phyloP scores from a whole-genome alignment of 2,329 filamentous ascomycete species.

The Nemania serpens region DNA sequence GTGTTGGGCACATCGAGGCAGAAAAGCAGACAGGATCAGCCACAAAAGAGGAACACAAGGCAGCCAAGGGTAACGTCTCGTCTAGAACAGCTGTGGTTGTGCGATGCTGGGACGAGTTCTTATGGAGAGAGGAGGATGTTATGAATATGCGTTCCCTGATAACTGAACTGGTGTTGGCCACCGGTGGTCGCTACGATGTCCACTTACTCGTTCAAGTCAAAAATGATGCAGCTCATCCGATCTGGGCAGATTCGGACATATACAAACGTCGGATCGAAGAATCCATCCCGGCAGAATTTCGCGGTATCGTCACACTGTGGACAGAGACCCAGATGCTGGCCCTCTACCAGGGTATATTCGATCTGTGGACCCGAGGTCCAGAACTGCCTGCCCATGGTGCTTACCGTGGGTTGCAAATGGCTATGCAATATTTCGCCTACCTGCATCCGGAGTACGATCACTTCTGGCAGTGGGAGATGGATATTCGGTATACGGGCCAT shows the following conservation, averaged over 20 bases:
- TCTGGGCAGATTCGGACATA: conserved; percentile 75
- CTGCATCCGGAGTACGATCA: conserved; percentile 87
- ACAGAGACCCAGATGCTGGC: conserved; percentile 91
- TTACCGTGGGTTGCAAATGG: conserved; percentile 92
- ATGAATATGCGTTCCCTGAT: conserved; percentile 84
- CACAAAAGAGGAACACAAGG: conserved; percentile 19
- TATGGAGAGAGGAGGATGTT: conserved; percentile 79
- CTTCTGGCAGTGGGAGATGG: conserved; percentile 97
- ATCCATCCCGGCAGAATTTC: conserved; percentile 81
- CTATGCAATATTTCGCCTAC: conserved; percentile 90
- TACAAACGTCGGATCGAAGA: conserved; percentile 71
- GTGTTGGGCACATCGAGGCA: background rate
- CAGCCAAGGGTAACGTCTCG: conserved; percentile 36
- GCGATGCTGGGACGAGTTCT: conserved; percentile 79
- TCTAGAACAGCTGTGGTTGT: conserved; percentile 78
- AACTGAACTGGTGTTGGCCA: conserved; percentile 77
- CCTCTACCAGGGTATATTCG: conserved; percentile 85
- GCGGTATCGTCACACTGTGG: conserved; percentile 88
- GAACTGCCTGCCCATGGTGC: conserved; percentile 85
- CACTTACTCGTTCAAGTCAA: conserved; percentile 86
- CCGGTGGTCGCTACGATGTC: conserved; percentile 84
- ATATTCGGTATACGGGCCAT: conserved; percentile 86
- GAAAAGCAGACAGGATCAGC: too few species aligned
- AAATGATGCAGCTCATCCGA: conserved; percentile 71
- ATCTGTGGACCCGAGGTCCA: conserved; percentile 68